Evolutionary conservation across 306 rosid species (phyloP).

Genomic region (Cercis canadensis): DNA sequence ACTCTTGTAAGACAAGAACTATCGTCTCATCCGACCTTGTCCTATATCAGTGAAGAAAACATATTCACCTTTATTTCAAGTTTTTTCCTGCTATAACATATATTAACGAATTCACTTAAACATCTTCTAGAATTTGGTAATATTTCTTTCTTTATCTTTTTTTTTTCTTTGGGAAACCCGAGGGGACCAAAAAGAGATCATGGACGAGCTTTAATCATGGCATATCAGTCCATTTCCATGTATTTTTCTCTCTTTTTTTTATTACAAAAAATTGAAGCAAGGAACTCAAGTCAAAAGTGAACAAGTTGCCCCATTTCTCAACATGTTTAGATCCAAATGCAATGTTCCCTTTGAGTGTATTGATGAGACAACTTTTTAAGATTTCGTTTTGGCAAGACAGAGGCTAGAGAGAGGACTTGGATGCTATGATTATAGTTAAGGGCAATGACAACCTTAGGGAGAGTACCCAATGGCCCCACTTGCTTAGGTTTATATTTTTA

Average conservation of each 20-base stretch:
- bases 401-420: conserved; percentile 34
- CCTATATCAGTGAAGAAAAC: conserved; percentile 32
- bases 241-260: background rate
- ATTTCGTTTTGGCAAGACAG: conserved; percentile 37
- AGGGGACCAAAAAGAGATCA: conserved; percentile 38
- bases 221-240: conserved; percentile 7
- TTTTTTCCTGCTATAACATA: too few relatives aligned
- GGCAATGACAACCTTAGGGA: conserved; percentile 42
- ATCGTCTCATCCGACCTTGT: conserved; percentile 1
- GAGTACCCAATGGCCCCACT: conserved; percentile 56
- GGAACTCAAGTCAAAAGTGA: conserved; percentile 51
- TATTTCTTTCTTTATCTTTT: background rate
- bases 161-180: background rate
- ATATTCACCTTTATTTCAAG: conserved; percentile 18
- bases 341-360: conserved; percentile 51
- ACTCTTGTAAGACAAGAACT: conserved; percentile 33
- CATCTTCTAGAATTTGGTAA: conserved; percentile 27
- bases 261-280: conserved; percentile 25
- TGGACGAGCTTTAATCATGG: conserved; percentile 41
- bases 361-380: conserved; percentile 50
- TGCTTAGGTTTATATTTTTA: conserved; percentile 42
- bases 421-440: conserved; percentile 48
- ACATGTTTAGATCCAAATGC: conserved; percentile 54
- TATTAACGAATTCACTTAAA: background rate
- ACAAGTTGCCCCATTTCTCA: conserved; percentile 35